Evolutionary conservation across 768 basidiomycete species (phyloP).

Genomic region (Paxillus involutus): DNA sequence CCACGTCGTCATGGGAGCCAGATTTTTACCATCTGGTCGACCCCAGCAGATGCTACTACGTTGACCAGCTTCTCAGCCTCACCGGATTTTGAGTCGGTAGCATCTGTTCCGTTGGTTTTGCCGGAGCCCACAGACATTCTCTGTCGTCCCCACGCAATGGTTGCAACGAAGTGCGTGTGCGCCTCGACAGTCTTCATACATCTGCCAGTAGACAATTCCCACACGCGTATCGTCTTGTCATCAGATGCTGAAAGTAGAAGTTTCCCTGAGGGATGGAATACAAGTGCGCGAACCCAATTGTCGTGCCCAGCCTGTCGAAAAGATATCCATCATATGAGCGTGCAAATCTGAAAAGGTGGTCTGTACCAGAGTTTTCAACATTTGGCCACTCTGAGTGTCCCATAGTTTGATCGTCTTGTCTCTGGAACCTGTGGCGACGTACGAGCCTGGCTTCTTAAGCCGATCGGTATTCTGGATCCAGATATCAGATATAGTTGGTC

Average conservation of each 20-base stretch:
- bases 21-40: constrained; percentile 66
- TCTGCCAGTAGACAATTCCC: constrained; percentile 85
- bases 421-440: constrained; percentile 79
- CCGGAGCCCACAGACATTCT: constrained; percentile 40
- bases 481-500: background rate
- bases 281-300: constrained; percentile 86
- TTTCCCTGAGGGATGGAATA: constrained; percentile 90
- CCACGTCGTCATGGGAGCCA: constrained; percentile 51
- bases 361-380: constrained; percentile 72
- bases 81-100: constrained; percentile 31
- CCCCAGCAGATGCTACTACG: constrained; percentile 67
- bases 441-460: constrained; percentile 51
- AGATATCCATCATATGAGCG: constrained; percentile 6
- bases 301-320: constrained; percentile 69
- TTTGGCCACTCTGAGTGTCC: constrained; percentile 83
- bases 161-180: constrained; percentile 81
- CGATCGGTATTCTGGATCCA: constrained; percentile 47
- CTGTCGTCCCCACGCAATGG: constrained; percentile 78
- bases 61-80: constrained; percentile 62
- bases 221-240: constrained; percentile 88
- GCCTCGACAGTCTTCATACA: constrained; percentile 88
- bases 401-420: constrained; percentile 93
- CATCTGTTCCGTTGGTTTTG: constrained; percentile 37
- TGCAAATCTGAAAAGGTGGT: background rate
- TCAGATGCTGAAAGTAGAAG: constrained; percentile 89